phyloP scores from a whole-genome alignment of 805 yeast species.

The Teunomyces pallodes region DNA sequence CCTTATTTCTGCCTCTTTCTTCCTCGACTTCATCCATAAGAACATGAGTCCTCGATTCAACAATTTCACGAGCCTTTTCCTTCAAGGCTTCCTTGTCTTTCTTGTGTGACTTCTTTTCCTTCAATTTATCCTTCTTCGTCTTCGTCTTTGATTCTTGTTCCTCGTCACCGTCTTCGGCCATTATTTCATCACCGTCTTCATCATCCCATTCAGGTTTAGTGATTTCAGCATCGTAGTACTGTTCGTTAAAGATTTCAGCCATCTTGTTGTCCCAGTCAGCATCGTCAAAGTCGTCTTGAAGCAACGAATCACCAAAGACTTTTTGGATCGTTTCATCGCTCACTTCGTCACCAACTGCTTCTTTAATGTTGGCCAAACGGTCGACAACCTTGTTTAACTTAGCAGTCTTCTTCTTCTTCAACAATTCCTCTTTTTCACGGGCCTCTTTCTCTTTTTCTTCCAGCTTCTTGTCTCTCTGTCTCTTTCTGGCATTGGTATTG shows the following conservation, averaged over 20 bases:
- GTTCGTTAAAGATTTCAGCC: slow-evolving; percentile 83
- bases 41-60: slow-evolving; percentile 67
- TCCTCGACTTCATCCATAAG: slow-evolving; percentile 64
- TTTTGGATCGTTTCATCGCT: slow-evolving; percentile 57
- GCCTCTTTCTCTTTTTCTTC: slow-evolving; percentile 53
- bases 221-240: slow-evolving; percentile 56
- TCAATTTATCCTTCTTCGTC: slow-evolving; percentile 53
- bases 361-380: slow-evolving; percentile 59
- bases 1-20: slow-evolving; percentile 56
- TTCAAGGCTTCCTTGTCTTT: slow-evolving; percentile 60
- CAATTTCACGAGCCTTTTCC: slow-evolving; percentile 70
- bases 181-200: slow-evolving; percentile 33
- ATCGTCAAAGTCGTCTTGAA: slow-evolving; percentile 86
- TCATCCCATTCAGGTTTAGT: slow-evolving; percentile 69
- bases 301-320: slow-evolving; percentile 70
- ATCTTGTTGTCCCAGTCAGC: slow-evolving; percentile 88
- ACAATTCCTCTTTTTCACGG: slow-evolving; percentile 53
- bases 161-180: slow-evolving; percentile 20
- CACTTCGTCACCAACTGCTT: slow-evolving; percentile 65
- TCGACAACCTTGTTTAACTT: slow-evolving; percentile 78
- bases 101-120: slow-evolving; percentile 56
- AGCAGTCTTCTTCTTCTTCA: slow-evolving; percentile 68
- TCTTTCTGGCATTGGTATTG: slow-evolving; percentile 69
- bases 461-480: slow-evolving; percentile 70
- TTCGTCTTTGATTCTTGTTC: slow-evolving; percentile 31